Percentiles rank a stretch among this genome's conserved stretches.
Conservation (phyloP, 2,329 filamentous ascomycete species). For the Xylaria polymorpha region DNA sequence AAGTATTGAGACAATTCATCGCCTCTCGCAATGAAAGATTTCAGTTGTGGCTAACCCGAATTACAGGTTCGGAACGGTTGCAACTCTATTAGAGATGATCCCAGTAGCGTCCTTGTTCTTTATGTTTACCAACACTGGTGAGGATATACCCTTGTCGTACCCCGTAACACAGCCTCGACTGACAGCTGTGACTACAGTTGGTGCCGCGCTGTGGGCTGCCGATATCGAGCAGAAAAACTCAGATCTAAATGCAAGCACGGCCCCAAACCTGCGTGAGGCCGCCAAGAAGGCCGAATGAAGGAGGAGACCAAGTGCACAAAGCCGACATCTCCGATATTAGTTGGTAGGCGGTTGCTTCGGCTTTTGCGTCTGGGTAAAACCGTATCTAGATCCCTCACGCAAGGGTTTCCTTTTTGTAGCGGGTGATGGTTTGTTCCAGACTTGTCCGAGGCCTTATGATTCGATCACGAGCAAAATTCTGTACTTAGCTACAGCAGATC, state of each 20-base stretch:
- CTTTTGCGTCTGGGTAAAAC: neutral
- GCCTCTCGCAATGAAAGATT: neutral
- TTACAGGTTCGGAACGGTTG: constrained; percentile 76
- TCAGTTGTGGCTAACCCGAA: constrained; percentile 10
- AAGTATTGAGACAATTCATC: constrained; percentile 51
- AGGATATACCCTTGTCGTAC: constrained; percentile 36
- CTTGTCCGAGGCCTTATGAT: neutral
- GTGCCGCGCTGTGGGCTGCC: constrained; percentile 93
- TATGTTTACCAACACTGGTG: constrained; percentile 86
- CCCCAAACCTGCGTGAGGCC: constrained; percentile 62
- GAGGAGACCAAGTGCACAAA: constrained; percentile 35
- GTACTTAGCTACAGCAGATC: neutral
- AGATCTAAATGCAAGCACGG: constrained; percentile 62
- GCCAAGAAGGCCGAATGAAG: constrained; percentile 61
- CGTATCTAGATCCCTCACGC: constrained; percentile 6
- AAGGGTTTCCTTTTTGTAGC: neutral
- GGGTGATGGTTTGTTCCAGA: neutral
- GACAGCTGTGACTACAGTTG: constrained; percentile 64
- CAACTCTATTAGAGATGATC: constrained; percentile 85
- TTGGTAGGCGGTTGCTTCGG: neutral
- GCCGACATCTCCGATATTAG: constrained; percentile 45
- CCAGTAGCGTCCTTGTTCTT: constrained; percentile 86
- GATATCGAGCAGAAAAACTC: constrained; percentile 75
- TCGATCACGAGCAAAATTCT: neutral
- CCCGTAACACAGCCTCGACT: constrained; percentile 31